Percentiles rank a stretch among this genome's conserved stretches.
These are phyloP conservation scores for Fusarium redolens DNA, from an alignment of 2,329 filamentous ascomycete species.

Conservation along the genomic window DNA sequence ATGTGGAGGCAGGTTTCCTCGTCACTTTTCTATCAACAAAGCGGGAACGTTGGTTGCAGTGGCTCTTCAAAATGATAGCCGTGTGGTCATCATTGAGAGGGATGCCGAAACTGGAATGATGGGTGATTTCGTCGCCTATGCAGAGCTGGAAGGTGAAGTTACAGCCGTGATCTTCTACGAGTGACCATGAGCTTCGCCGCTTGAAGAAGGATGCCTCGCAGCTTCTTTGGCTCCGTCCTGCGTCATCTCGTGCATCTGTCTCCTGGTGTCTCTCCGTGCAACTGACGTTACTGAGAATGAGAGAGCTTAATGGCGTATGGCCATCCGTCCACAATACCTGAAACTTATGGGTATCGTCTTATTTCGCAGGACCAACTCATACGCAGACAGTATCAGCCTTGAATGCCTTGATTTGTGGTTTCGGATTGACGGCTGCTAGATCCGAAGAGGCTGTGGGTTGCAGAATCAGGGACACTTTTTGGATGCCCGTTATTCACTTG, in stretches of 20 bases:
- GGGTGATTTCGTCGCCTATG: conserved; percentile 56
- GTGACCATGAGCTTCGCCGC: conserved; percentile 20
- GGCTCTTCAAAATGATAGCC: conserved; percentile 70
- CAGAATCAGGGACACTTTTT: conserved; percentile 31
- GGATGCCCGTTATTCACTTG: conserved; percentile 4
- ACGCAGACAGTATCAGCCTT: background rate
- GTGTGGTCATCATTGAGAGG: conserved; percentile 70
- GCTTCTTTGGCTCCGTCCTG: background rate
- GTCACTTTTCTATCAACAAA: conserved; percentile 75
- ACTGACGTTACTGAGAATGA: background rate
- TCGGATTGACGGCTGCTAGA: conserved; percentile 26
- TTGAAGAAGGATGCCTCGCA: background rate
- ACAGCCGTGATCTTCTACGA: conserved; percentile 63
- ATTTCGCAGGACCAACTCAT: background rate
- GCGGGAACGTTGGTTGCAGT: conserved; percentile 73
- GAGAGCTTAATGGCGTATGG: background rate
- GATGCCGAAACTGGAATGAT: conserved; percentile 70
- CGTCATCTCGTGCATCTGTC: conserved; percentile 6
- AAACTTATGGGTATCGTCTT: background rate
- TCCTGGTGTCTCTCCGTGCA: background rate
- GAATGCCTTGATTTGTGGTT: background rate
- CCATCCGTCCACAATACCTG: background rate
- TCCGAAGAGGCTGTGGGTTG: conserved; percentile 29
- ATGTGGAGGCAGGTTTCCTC: conserved; percentile 72
- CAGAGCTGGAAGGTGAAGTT: conserved; percentile 57